Base-by-base conservation (phyloP, 192 early-diverging fungal genomes). In the Linnemannia zychae region DNA sequence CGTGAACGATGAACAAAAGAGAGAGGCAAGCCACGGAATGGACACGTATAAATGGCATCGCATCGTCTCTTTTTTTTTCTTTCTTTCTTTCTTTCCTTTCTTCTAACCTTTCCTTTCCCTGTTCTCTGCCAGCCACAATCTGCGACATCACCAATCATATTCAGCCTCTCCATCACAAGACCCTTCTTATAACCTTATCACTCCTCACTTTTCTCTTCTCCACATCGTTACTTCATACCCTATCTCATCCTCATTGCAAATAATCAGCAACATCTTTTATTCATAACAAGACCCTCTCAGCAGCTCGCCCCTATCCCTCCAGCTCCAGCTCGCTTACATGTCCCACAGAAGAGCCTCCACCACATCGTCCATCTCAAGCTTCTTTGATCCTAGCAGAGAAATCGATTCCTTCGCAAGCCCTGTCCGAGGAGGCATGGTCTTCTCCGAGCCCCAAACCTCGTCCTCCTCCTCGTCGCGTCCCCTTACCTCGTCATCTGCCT, bases 341-440 rank as follows among this genome's bases (percentile, higher is more conserved):
- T 77, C 81, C 38, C 81, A 84, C 36, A 72, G 77, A 77, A 76
- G 81, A 46, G 81, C 81, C 53, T 74, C 31, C 76, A 75, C 82
- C 28, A 72, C 81, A n/a, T 84, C 81, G 18, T 78, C 76, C 49
- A 77, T 79, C 72, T 67, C 75, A 70, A 74, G 13, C 65, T 50
- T 52, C 71, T 84, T 78, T 33, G 71, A 79, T 65, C 22, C 49
- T 4, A 52, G 67, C 24, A 65, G 18, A 36, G 63, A 69, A 66
- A 77, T 17, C 48, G 49, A 69, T 33, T 28, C 46, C 63, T n/a
- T 63, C 57, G 57, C 57, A 0, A n/a, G 22, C 13, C 57, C 57
- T 24, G 57, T 63, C 57, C 67, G 34, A 37, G 71, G 71, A 37
- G 81, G 71, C 18, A 81, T 82, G 80, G 74, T 57, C 52, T 60